These are phyloP conservation scores for Carex scoparia DNA, from an alignment of 176 grass and related monocot species.

Conservation along the genomic window DNA sequence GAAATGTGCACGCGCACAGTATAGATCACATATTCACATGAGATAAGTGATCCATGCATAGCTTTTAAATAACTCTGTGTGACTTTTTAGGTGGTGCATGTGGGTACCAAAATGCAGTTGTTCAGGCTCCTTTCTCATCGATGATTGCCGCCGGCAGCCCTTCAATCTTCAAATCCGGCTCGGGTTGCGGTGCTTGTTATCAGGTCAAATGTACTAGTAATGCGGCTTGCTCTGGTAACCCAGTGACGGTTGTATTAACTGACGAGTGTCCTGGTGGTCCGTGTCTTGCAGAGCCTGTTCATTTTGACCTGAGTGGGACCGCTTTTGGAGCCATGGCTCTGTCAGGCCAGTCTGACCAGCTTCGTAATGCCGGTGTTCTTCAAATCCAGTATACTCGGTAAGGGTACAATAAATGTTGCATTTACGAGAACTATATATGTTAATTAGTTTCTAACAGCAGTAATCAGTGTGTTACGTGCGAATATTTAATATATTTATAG, in stretches of 20 bases:
- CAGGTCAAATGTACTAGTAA: slow-evolving; percentile 48
- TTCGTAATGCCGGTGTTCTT: slow-evolving; percentile 43
- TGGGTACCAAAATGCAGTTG: slow-evolving; percentile 46
- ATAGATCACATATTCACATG: slow-evolving; percentile 12
- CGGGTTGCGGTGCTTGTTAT: slow-evolving; percentile 61
- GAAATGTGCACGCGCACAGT: slow-evolving; percentile 3
- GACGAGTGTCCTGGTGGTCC: slow-evolving; percentile 50
- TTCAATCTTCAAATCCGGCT: slow-evolving; percentile 41
- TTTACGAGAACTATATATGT: too few relatives aligned
- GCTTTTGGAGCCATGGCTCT: slow-evolving; percentile 61
- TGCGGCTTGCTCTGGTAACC: slow-evolving; percentile 39
- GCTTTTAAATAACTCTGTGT: not conserved
- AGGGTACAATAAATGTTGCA: not conserved
- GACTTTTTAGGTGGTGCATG: slow-evolving; percentile 51
- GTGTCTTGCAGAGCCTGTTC: slow-evolving; percentile 34
- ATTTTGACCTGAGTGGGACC: slow-evolving; percentile 65
- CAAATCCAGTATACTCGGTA: slow-evolving; percentile 50
- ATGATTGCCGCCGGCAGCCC: slow-evolving; percentile 54
- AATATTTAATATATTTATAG: too few relatives aligned
- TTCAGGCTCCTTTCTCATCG: slow-evolving; percentile 47
- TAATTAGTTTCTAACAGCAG: too few relatives aligned
- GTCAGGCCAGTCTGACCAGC: slow-evolving; percentile 37
- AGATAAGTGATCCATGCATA: not conserved
- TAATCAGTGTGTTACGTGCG: too few relatives aligned
- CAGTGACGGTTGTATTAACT: slow-evolving; percentile 55